Base-by-base conservation (phyloP, 345 rosid species). In the Populus ilicifolia region DNA sequence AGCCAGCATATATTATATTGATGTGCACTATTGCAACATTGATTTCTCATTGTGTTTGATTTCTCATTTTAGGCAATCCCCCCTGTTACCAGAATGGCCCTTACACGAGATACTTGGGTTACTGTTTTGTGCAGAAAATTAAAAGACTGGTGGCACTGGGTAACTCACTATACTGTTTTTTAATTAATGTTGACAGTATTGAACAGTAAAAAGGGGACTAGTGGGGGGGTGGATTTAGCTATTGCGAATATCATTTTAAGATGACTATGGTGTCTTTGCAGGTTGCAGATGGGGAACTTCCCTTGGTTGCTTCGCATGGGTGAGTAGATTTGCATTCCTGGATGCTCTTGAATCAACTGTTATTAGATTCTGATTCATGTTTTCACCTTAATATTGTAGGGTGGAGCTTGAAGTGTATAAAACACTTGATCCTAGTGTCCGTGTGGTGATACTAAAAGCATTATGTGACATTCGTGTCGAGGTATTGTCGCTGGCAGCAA, bases 91-190 rank as follows among this genome's bases (percentile, higher is more conserved):
- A 87, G 99, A 77, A 89, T 91, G 97, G 94, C 98, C 73, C 98
- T 94, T 70, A 96, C 98, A 63, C 98, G 91, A 29, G 99, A 91
- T 86, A 94, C 98, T 73, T 96, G 99, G 99, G 81, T 96, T 80
- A 96, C 99, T 38, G 96, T 96, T 79, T 85, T 96, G 85, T 92
- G 98, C 91, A 88, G 96, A 89, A 96, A 96, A 85, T 82, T 96
- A 84, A 86, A 97, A 87, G 97, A 96, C 88, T 92, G 98, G 93
- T 96, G 99, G 99, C 97, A 91, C 82, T 92, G 98, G 99, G 99
- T 96, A 92, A 88, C 74, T 82, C 69, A 46, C 76, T 78, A 67
- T 41, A 70, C 70, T 80, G 72, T 69, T 75, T 54, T 65, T 33
- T 79, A 75, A 81, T 69, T 64, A 61, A 75, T 9, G 27, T 74